Evolutionary conservation across 108 stramenopile species (phyloP).

Genomic region (Nitzschia sp.): DNA sequence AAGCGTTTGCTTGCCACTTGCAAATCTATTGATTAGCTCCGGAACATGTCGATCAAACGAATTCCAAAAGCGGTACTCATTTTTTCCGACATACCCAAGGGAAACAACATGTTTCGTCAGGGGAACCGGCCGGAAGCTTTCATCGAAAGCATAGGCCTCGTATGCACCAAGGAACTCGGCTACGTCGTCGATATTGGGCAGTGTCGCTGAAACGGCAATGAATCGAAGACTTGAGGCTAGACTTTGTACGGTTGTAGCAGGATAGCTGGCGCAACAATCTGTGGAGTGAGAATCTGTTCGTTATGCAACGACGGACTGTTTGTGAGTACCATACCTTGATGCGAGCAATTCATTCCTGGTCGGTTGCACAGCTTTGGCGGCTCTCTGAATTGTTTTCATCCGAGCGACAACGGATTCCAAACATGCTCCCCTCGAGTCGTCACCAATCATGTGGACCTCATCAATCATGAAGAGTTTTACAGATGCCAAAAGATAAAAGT

Average conservation of each 20-base stretch:
- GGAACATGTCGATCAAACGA: conserved; percentile 72
- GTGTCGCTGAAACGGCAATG: conserved; percentile 92
- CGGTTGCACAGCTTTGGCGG: conserved; percentile 21
- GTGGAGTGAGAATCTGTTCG: background rate
- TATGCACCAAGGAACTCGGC: conserved; percentile 83
- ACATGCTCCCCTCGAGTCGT: conserved; percentile 78
- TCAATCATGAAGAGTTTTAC: conserved; percentile 92
- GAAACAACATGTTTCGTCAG: conserved; percentile 71
- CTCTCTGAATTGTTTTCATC: conserved; percentile 87
- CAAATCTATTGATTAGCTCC: conserved; percentile 66
- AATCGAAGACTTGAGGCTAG: conserved; percentile 72
- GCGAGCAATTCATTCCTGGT: background rate
- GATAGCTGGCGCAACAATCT: conserved; percentile 40
- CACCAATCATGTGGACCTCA: conserved; percentile 94
- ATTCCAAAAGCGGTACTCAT: conserved; percentile 86
- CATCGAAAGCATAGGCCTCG: conserved; percentile 82
- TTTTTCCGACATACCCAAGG: conserved; percentile 64
- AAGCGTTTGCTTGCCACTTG: conserved; percentile 79
- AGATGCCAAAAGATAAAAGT: conserved; percentile 82
- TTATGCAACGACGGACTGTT: background rate
- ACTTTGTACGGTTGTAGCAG: conserved; percentile 54
- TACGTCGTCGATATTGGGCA: conserved; percentile 91
- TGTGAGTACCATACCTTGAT: conserved; percentile 17
- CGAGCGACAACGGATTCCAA: conserved; percentile 87
- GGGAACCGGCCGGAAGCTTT: conserved; percentile 89